Percentiles rank a stretch among this genome's conserved stretches.
Evolutionary conservation across 169 alveolate species (phyloP).

Genomic region (Cryptosporidium viatorum): DNA sequence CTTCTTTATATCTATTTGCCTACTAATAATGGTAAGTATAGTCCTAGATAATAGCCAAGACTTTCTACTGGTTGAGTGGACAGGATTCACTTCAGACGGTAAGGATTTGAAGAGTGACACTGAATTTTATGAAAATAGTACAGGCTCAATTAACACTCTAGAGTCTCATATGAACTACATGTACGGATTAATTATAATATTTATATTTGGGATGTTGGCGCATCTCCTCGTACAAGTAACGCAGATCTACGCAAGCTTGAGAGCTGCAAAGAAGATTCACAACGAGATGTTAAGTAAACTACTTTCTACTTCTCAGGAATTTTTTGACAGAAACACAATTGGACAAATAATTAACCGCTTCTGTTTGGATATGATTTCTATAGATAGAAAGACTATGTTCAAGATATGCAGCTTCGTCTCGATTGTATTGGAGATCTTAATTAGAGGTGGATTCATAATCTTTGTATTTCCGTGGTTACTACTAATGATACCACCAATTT

Average conservation of each 20-base stretch:
- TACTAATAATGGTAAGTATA: conserved; percentile 11
- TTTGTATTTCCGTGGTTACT: conserved; percentile 66
- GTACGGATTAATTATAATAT: conserved; percentile 36
- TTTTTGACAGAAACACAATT: conserved; percentile 76
- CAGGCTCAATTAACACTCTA: background rate
- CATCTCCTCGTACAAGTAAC: conserved; percentile 4
- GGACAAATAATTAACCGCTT: conserved; percentile 80
- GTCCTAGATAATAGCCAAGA: conserved; percentile 47
- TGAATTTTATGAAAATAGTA: background rate
- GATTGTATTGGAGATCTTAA: conserved; percentile 73
- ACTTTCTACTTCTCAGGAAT: conserved; percentile 77
- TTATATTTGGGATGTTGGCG: conserved; percentile 1
- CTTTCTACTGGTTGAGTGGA: conserved; percentile 60
- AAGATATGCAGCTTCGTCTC: conserved; percentile 75
- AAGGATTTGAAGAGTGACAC: background rate
- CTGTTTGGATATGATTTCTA: conserved; percentile 76
- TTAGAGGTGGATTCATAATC: conserved; percentile 62
- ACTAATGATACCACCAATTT: conserved; percentile 48
- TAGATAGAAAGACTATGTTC: conserved; percentile 77
- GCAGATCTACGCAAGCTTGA: conserved; percentile 40
- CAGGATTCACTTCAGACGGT: conserved; percentile 65
- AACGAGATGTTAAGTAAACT: conserved; percentile 75
- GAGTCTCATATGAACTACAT: conserved; percentile 26
- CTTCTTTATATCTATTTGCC: background rate
- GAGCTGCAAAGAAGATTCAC: conserved; percentile 77